Base-by-base conservation (phyloP, 139 green algal genomes). In the Spirogloea muscicola region DNA sequence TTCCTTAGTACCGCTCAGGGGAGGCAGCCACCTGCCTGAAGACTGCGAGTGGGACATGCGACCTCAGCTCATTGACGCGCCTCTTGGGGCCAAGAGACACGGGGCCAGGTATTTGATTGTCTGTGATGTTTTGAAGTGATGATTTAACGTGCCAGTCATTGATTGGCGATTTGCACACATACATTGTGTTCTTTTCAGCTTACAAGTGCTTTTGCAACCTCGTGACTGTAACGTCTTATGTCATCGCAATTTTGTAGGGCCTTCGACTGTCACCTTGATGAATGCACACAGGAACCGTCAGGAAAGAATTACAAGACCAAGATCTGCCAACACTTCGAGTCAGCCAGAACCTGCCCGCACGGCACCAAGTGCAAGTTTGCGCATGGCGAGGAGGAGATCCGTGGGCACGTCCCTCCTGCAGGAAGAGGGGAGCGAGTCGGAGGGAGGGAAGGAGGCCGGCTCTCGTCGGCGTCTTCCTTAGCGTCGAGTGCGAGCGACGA, bases 321-420 rank as follows among this genome's bases (percentile, higher is more conserved):
- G 65, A 36, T 74, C n/a, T 74, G 65, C 21, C 39, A 29, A 10
- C 41, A 66, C 40, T 69, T 46, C 2, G n/a, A 68, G 2, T 48
- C n/a, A 9, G 65, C 43, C 37, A n/a, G n/a, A n/a, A 21, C 25
- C 18, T 74, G 65, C 38, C 49, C 16, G 1, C 65, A 67, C 4
- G 65, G 65, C n/a, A 25, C 65, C n/a, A 37, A 65, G n/a, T 74
- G 65, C 38, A 74, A 66, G 38, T 74, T 74, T 34, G 65, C 65
- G 6, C 65, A 74, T 39, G 65, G 65, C 18, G 18, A 68, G 65
- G 27, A 33, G 3, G 65, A 74, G 38, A 43, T 74, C 1, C 51
- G 59, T 6, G 33, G 37, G 9, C 43, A 31, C 27, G 43, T 68
- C 5, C 10, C 9, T 68, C 33, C 59, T 31, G 27, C 37, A 29